phyloP scores from a whole-genome alignment of 2,329 filamentous ascomycete genomes.

The Fusarium nelsonii region DNA sequence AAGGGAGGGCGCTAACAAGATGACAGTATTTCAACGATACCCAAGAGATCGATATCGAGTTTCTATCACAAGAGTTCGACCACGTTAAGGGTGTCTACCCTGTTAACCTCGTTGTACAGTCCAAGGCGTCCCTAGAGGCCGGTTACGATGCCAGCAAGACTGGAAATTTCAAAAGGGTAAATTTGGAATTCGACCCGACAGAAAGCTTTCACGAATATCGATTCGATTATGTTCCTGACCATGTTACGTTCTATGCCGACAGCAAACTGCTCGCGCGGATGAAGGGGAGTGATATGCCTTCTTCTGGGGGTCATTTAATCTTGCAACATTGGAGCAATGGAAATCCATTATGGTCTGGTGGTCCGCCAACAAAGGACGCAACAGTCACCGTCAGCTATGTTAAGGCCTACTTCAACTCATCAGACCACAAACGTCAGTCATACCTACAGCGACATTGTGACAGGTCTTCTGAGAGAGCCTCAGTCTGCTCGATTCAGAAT shows the following conservation, averaged over 20 bases:
- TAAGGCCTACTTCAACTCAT: constrained; percentile 85
- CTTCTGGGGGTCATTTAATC: constrained; percentile 72
- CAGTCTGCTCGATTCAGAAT: constrained; percentile 46
- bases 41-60: constrained; percentile 85
- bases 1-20: not conserved
- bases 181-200: constrained; percentile 75
- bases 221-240: constrained; percentile 76
- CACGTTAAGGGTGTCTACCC: constrained; percentile 63
- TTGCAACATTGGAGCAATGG: constrained; percentile 86
- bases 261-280: constrained; percentile 68
- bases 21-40: constrained; percentile 80
- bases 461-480: constrained; percentile 6
- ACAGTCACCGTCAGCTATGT: constrained; percentile 75
- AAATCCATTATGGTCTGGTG: constrained; percentile 76
- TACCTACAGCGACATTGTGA: constrained; percentile 28
- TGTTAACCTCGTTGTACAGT: constrained; percentile 82
- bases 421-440: constrained; percentile 50
- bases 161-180: constrained; percentile 66
- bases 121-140: constrained; percentile 66
- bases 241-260: constrained; percentile 78
- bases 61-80: constrained; percentile 76
- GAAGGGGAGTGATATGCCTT: constrained; percentile 68
- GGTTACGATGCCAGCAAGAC: constrained; percentile 74
- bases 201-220: constrained; percentile 80
- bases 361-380: constrained; percentile 74